These are phyloP conservation scores for Cucurbita moschata DNA, from an alignment of 306 rosid genomes.

Conservation along the genomic window DNA sequence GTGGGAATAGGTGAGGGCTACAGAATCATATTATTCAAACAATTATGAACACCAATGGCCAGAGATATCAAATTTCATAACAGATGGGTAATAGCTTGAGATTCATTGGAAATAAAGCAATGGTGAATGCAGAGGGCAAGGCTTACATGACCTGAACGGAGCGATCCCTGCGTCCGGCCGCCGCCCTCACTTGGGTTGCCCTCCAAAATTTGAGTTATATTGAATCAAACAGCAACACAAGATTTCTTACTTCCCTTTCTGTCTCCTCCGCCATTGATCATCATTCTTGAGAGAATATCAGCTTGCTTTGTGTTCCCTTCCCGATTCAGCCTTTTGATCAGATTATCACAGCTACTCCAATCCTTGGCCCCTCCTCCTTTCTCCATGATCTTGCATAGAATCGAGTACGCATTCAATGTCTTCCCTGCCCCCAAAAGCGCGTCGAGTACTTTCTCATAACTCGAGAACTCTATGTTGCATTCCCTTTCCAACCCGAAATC, in stretches of 20 bases:
- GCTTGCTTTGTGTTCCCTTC: conserved; percentile 97
- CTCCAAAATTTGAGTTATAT: too few relatives aligned
- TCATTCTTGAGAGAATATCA: conserved; percentile 71
- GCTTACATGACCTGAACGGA: too few relatives aligned
- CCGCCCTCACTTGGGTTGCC: too few relatives aligned
- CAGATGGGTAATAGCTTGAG: too few relatives aligned
- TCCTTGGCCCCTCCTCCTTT: conserved; percentile 44
- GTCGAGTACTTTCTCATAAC: conserved; percentile 72
- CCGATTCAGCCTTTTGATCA: conserved; percentile 57
- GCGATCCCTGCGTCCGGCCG: too few relatives aligned
- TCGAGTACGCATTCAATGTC: conserved; percentile 74
- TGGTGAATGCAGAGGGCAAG: too few relatives aligned
- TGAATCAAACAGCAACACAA: conserved; percentile 20
- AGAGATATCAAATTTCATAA: too few relatives aligned
- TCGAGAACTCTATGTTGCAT: conserved; percentile 36
- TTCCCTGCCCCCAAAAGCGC: conserved; percentile 61
- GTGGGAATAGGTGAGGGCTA: too few relatives aligned
- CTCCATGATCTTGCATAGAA: conserved; percentile 67
- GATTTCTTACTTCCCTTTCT: conserved; percentile 38
- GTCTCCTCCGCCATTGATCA: conserved; percentile 39
- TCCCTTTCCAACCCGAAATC: conserved; percentile 78
- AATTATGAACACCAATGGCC: too few relatives aligned
- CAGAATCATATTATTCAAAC: too few relatives aligned
- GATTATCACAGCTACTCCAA: conserved; percentile 55
- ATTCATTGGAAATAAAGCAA: too few relatives aligned